A percentile compares a stretch with the other conserved stretches of the same genome.
Evolutionary conservation across 2,329 filamentous ascomycete genomes (phyloP).

Genomic region (Diaporthe eres): DNA sequence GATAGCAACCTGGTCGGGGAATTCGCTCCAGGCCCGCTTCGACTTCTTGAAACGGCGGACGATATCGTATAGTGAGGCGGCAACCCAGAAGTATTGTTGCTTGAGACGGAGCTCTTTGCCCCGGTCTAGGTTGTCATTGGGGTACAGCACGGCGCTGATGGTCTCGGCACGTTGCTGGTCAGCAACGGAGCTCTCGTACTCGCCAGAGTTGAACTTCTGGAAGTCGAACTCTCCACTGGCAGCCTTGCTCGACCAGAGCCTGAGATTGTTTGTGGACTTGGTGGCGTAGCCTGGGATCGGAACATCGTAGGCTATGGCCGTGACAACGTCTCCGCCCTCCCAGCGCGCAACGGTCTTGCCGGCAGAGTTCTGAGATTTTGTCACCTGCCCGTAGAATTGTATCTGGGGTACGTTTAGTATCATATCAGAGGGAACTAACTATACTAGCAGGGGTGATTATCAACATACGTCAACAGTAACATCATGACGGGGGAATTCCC

Average conservation of each 20-base stretch:
- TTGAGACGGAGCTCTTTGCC: conserved; percentile 98
- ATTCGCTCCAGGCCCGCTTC: conserved; percentile 90
- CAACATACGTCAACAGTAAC: conserved; percentile 84
- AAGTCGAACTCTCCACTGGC: conserved; percentile 99
- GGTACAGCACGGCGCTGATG: conserved; percentile 96
- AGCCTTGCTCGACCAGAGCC: conserved; percentile 97
- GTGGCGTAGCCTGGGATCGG: conserved; percentile 92
- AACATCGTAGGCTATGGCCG: conserved; percentile 94
- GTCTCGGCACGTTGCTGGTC: conserved; percentile 99
- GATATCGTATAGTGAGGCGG: conserved; percentile 95
- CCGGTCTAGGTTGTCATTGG: conserved; percentile 96
- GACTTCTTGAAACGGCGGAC: conserved; percentile 98
- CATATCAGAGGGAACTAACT: neutral
- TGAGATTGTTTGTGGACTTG: conserved; percentile 93
- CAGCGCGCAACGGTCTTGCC: conserved; percentile 84
- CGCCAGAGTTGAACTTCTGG: conserved; percentile 97
- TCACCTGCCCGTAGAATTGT: conserved; percentile 93
- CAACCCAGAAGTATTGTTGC: conserved; percentile 99
- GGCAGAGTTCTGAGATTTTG: conserved; percentile 79
- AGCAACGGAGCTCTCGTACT: conserved; percentile 95
- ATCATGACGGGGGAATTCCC: conserved; percentile 97
- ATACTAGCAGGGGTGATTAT: neutral
- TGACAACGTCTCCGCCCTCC: conserved; percentile 94
- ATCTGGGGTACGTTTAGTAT: conserved; percentile 63
- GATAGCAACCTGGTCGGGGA: conserved; percentile 95